Evolutionary conservation across 1,284 basidiomycete species (phyloP), one percentile per base, ranked within the genome.

Genomic region (Apiotrichum veenhuisii): DNA sequence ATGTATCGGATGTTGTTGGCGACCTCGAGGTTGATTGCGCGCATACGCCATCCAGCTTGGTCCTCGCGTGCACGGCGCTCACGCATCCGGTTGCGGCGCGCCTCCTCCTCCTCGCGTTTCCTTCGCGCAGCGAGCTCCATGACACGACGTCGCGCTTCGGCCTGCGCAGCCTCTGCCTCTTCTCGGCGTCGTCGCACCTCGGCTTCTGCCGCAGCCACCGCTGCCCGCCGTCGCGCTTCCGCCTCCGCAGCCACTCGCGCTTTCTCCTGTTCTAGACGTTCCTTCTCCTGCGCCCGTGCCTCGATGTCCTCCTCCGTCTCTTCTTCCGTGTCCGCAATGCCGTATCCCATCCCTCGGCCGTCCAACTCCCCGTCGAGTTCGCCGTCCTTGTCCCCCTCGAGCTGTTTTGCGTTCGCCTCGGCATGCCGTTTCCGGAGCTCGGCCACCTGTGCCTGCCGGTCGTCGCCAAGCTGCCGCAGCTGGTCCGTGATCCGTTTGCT

Each of bases 1-100:
- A 48, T 30, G 33, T 48, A 48, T 7, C 46, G 46, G 33, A 48
- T 48, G 17, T 48, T 48, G 46, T 48, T 34, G 12, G 46, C 46
- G 9, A 48, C 46, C 33, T 48, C 46, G 23, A 48, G 46, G 33
- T 48, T 48, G 46, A 37, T 20, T 3, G 46, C 46, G 20, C 46
- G 46, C 33, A 23, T 14, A 2, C 46, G 46, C 46, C 46, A 48
- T 12, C 27, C 46, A 4, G 46, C 46, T 5, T 36, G 33, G 22
- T 48, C 46, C 20, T 48, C 46, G 11, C 46, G 46, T 5, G 12
- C 12, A 10, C 46, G 46, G 5, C 46, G 30, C 5, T 48, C 46
- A 20, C 30, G 46, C 46, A 48, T 34, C 46, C 25, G 22, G 33
- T 33, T 34, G 15, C 44, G 44, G 4, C 44, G 11, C n/a, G n/a